Conservation (phyloP, 805 yeast genomes). For the Kluyveromyces wickerhamii region DNA sequence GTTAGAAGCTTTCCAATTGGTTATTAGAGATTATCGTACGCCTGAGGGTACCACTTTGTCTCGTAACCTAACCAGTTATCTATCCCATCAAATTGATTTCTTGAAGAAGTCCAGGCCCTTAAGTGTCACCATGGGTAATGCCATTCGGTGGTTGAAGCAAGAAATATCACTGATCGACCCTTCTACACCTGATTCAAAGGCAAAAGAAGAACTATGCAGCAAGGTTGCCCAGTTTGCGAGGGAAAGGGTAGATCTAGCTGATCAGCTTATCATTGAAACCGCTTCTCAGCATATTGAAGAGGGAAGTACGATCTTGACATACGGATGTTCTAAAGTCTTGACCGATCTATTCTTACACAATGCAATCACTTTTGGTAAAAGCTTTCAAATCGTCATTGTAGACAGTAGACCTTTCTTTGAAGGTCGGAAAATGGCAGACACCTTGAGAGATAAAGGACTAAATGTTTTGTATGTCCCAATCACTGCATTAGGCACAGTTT, state of each 20-base stretch:
- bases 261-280: constrained; percentile 68
- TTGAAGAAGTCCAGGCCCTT: constrained; percentile 86
- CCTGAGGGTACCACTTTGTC: constrained; percentile 80
- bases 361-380: constrained; percentile 48
- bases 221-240: constrained; percentile 73
- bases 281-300: constrained; percentile 71
- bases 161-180: constrained; percentile 78
- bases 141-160: constrained; percentile 95
- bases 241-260: constrained; percentile 81
- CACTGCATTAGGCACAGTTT: constrained; percentile 68
- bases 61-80: constrained; percentile 79
- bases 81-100: constrained; percentile 89
- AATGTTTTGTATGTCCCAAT: constrained; percentile 70
- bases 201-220: constrained; percentile 55
- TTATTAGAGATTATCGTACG: constrained; percentile 72
- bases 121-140: constrained; percentile 93
- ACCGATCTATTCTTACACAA: constrained; percentile 66
- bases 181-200: constrained; percentile 48
- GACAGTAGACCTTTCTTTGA: constrained; percentile 94
- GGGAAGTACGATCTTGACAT: constrained; percentile 76
- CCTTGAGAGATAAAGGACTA: constrained; percentile 55
- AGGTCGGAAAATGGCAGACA: constrained; percentile 70
- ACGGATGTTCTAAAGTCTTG: constrained; percentile 81
- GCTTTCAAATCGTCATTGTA: constrained; percentile 76
- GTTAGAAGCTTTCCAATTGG: constrained; percentile 75